phyloP scores from a whole-genome alignment of 192 early-diverging fungal species.

The Coemansia guatemalensis region DNA sequence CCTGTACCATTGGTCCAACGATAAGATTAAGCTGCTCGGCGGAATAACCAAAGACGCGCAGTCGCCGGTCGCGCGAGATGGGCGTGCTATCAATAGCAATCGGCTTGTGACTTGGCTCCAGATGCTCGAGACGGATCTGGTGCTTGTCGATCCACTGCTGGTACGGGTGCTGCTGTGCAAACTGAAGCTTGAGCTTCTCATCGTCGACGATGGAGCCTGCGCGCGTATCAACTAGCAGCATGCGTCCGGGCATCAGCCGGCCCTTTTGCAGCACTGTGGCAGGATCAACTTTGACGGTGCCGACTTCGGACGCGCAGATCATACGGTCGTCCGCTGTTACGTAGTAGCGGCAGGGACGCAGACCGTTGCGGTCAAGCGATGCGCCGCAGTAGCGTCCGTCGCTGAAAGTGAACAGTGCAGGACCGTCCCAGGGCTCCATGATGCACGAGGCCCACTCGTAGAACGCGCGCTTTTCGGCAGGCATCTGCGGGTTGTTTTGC shows the following conservation, averaged over 20 bases:
- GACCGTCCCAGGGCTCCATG: conserved; percentile 99
- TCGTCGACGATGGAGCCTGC: conserved; percentile 92
- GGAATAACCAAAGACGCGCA: conserved; percentile 87
- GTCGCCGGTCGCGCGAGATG: conserved; percentile 75
- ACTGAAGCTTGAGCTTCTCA: conserved; percentile 78
- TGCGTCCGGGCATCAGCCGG: conserved; percentile 92
- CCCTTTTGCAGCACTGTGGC: conserved; percentile 84
- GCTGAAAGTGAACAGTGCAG: conserved; percentile 95
- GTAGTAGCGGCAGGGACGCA: conserved; percentile 98
- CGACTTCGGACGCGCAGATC: conserved; percentile 98
- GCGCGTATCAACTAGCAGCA: conserved; percentile 94
- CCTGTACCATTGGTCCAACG: conserved; percentile 83
- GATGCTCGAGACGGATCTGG: conserved; percentile 70
- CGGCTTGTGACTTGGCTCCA: conserved; percentile 40
- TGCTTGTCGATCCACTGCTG: conserved; percentile 83
- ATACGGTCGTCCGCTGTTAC: conserved; percentile 88
- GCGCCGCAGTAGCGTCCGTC: conserved; percentile 98
- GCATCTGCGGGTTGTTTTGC: conserved; percentile 86
- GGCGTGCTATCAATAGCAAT: conserved; percentile 59
- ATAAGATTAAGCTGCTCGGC: conserved; percentile 91
- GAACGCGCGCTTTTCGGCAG: conserved; percentile 82
- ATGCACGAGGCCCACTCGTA: conserved; percentile 97
- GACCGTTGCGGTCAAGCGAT: conserved; percentile 96
- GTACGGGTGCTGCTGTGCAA: conserved; percentile 72
- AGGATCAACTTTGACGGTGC: conserved; percentile 81